phyloP scores from a whole-genome alignment of 495 filamentous ascomycete species.

The Chaetomidium leptoderma region DNA sequence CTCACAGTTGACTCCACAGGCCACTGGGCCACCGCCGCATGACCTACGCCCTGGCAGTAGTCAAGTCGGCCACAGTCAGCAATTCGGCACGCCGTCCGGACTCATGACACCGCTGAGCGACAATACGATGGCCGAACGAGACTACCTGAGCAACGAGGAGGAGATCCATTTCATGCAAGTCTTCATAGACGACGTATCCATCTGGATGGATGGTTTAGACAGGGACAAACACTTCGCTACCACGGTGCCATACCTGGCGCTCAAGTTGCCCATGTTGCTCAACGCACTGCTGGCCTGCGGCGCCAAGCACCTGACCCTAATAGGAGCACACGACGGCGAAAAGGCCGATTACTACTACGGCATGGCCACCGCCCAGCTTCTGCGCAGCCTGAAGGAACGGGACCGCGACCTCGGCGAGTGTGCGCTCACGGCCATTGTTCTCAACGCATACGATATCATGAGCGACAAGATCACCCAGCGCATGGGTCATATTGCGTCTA shows the following conservation, averaged over 20 bases:
- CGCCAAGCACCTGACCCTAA: slow-evolving; percentile 69
- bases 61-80: slow-evolving; percentile 17
- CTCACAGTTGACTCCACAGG: slow-evolving; percentile 29
- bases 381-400: slow-evolving; percentile 70
- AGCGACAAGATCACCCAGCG: slow-evolving; percentile 66
- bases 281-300: slow-evolving; percentile 90
- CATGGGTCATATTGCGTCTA: slow-evolving; percentile 84
- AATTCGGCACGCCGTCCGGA: slow-evolving; percentile 35
- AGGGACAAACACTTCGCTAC: slow-evolving; percentile 83
- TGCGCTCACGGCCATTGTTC: slow-evolving; percentile 80
- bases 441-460: slow-evolving; percentile 94
- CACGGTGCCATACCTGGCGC: slow-evolving; percentile 72
- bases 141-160: slow-evolving; percentile 64
- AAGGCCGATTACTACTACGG: slow-evolving; percentile 80
- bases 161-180: slow-evolving; percentile 83
- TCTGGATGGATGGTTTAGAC: slow-evolving; percentile 95
- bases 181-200: slow-evolving; percentile 84
- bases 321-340: slow-evolving; percentile 68
- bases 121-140: slow-evolving; percentile 36
- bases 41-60: slow-evolving; percentile 13
- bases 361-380: slow-evolving; percentile 68
- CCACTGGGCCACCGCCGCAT: slow-evolving; percentile 5
- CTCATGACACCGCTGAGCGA: slow-evolving; percentile 50
- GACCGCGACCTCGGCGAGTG: slow-evolving; percentile 80
- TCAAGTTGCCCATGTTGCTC: slow-evolving; percentile 83